Evolutionary conservation across 2,329 filamentous ascomycete genomes (phyloP).

Genomic region (Helotiales sp.): DNA sequence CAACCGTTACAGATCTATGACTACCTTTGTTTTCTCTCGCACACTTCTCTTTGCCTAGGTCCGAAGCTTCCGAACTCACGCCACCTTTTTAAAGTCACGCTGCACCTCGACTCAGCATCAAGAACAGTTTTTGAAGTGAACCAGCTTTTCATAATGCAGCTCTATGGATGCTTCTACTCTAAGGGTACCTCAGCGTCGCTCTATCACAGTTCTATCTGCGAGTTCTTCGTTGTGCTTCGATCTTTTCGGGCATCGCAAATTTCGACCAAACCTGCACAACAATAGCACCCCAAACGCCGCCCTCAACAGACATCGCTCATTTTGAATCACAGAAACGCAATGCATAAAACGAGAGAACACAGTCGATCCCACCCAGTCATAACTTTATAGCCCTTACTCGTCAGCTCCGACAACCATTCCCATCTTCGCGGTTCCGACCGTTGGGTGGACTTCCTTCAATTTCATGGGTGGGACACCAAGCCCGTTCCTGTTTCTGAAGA

Average conservation of each 20-base stretch:
- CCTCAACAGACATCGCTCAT: slow-evolving; percentile 10
- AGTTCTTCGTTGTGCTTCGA: slow-evolving; percentile 3
- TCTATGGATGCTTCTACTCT: slow-evolving; percentile 8
- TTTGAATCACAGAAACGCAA: slow-evolving; percentile 16
- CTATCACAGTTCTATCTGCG: slow-evolving; percentile 23
- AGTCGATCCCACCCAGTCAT: background rate
- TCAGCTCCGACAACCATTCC: slow-evolving; percentile 7
- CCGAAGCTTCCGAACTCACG: too few relatives aligned
- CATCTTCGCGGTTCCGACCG: slow-evolving; percentile 12
- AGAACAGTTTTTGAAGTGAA: too few relatives aligned
- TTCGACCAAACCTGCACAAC: background rate
- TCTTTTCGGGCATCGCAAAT: background rate
- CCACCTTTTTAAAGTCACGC: too few relatives aligned
- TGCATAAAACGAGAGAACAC: slow-evolving; percentile 1
- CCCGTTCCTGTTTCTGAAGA: slow-evolving; percentile 94
- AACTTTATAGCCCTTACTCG: background rate
- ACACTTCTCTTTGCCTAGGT: too few relatives aligned
- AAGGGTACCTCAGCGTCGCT: slow-evolving; percentile 6
- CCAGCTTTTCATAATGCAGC: background rate
- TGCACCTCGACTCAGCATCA: too few relatives aligned
- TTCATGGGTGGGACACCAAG: slow-evolving; percentile 53
- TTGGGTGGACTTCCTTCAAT: slow-evolving; percentile 15
- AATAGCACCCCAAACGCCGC: slow-evolving; percentile 12
- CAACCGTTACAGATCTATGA: too few relatives aligned
- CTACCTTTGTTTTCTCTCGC: too few relatives aligned